Conservation (phyloP, 73 alveolate genomes). For the Uronychia binucleata region DNA sequence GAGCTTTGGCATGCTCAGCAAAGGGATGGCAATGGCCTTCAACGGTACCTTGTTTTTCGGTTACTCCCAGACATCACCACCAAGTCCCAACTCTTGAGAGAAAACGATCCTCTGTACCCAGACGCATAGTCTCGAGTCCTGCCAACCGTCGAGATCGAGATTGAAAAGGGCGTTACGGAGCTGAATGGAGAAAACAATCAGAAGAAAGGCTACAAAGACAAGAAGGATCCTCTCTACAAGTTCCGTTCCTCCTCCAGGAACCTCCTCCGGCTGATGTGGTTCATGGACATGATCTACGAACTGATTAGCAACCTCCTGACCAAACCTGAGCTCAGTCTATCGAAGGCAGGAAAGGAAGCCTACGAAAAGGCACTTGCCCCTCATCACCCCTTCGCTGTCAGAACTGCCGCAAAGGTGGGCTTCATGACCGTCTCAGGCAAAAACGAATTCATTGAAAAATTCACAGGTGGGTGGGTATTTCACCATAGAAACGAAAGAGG, state of each 20-base stretch:
- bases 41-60: not conserved
- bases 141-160: slow-evolving; percentile 25
- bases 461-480: not conserved
- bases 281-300: slow-evolving; percentile 41
- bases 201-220: not conserved
- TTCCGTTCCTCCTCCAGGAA: slow-evolving; percentile 75
- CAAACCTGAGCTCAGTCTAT: slow-evolving; percentile 37
- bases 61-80: not conserved
- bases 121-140: not conserved
- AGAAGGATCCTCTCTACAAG: slow-evolving; percentile 7
- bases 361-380: slow-evolving; percentile 74
- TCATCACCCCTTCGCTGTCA: slow-evolving; percentile 80
- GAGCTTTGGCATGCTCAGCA: not conserved
- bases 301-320: slow-evolving; percentile 21
- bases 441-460: not conserved
- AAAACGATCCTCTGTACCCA: not conserved
- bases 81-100: slow-evolving; percentile 1
- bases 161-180: slow-evolving; percentile 25
- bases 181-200: slow-evolving; percentile 48
- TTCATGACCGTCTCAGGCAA: slow-evolving; percentile 4
- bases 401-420: slow-evolving; percentile 74
- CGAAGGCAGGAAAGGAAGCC: slow-evolving; percentile 57
- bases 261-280: slow-evolving; percentile 75
- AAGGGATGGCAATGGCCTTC: slow-evolving; percentile 1
- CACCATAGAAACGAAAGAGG: not conserved